Percentiles rank a stretch among this genome's conserved stretches.
Evolutionary conservation across 2,329 filamentous ascomycete genomes (phyloP).

Genomic region (Claviceps paspali): DNA sequence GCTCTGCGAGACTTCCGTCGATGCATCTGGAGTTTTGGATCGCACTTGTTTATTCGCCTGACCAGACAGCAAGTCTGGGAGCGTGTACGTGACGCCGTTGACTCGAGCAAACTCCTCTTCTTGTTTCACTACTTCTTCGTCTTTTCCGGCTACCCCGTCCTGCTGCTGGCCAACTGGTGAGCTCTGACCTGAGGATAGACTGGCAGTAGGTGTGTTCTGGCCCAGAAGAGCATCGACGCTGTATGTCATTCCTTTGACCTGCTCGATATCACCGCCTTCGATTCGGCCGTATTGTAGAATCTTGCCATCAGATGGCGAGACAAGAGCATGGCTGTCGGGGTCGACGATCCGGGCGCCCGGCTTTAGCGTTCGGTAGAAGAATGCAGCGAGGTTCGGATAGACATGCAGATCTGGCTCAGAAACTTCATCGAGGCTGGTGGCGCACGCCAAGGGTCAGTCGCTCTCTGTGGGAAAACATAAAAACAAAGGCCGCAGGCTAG

Average conservation of each 20-base stretch:
- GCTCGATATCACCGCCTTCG: slow-evolving; percentile 86
- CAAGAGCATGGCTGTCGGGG: slow-evolving; percentile 59
- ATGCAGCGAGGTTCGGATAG: slow-evolving; percentile 86
- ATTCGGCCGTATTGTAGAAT: slow-evolving; percentile 88
- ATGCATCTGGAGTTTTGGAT: slow-evolving; percentile 54
- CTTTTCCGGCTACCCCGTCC: slow-evolving; percentile 21
- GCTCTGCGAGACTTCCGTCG: slow-evolving; percentile 44
- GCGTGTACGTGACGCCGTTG: slow-evolving; percentile 90
- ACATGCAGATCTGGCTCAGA: slow-evolving; percentile 74
- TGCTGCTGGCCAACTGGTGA: slow-evolving; percentile 12
- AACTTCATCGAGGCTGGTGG: slow-evolving; percentile 62
- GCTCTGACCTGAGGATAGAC: slow-evolving; percentile 23
- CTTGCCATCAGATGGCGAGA: slow-evolving; percentile 82
- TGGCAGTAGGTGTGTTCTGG: slow-evolving; percentile 39
- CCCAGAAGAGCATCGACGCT: slow-evolving; percentile 86
- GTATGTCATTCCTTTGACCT: slow-evolving; percentile 98
- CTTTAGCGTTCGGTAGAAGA: slow-evolving; percentile 93
- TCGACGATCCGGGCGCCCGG: slow-evolving; percentile 77
- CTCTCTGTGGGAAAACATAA: too few species aligned
- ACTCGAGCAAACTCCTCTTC: slow-evolving; percentile 89
- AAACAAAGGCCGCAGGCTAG: slow-evolving; percentile 10
- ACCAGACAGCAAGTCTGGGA: slow-evolving; percentile 80
- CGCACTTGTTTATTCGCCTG: slow-evolving; percentile 27
- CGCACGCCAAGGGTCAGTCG: slow-evolving; percentile 9
- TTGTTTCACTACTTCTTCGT: slow-evolving; percentile 54